Evolutionary conservation across 345 rosid genomes (phyloP).

Genomic region (Hirschfeldia incana): DNA sequence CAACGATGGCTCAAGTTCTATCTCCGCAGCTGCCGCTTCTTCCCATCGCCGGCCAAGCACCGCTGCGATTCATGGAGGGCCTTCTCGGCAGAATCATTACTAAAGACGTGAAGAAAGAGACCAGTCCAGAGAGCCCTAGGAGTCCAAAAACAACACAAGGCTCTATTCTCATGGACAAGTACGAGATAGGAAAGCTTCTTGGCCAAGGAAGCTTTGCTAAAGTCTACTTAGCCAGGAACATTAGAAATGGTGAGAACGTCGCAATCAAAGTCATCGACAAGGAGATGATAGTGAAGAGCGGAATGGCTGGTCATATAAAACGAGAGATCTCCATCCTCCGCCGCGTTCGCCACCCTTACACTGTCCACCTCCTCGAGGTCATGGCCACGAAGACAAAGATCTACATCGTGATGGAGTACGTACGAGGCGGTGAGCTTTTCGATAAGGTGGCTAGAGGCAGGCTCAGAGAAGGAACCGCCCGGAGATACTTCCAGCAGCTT

Average conservation of each 20-base stretch:
- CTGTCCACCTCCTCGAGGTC: constrained; percentile 75
- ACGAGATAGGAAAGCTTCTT: constrained; percentile 83
- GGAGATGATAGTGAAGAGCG: constrained; percentile 52
- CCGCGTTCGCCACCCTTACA: constrained; percentile 63
- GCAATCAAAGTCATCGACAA: constrained; percentile 87
- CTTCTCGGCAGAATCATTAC: constrained; percentile 29
- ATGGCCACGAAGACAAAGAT: constrained; percentile 83
- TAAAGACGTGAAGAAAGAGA: constrained; percentile 21
- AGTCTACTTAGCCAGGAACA: constrained; percentile 71
- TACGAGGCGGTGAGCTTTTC: constrained; percentile 86
- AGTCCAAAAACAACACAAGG: constrained; percentile 34
- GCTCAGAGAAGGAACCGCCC: constrained; percentile 60
- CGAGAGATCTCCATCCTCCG: constrained; percentile 93
- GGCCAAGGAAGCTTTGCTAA: constrained; percentile 98
- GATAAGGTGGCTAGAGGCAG: constrained; percentile 72
- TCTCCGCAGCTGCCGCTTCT: constrained; percentile 4
- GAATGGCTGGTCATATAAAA: constrained; percentile 62
- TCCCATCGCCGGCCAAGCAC: constrained; percentile 13
- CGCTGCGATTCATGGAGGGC: constrained; percentile 26
- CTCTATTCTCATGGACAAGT: constrained; percentile 62
- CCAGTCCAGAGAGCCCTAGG: constrained; percentile 30
- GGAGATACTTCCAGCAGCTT: constrained; percentile 75
- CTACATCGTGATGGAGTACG: constrained; percentile 84
- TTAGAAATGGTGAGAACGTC: constrained; percentile 64
- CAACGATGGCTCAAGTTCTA: constrained; percentile 36